These are phyloP conservation scores for Quercus variabilis DNA, from an alignment of 306 rosid genomes.

Conservation along the genomic window DNA sequence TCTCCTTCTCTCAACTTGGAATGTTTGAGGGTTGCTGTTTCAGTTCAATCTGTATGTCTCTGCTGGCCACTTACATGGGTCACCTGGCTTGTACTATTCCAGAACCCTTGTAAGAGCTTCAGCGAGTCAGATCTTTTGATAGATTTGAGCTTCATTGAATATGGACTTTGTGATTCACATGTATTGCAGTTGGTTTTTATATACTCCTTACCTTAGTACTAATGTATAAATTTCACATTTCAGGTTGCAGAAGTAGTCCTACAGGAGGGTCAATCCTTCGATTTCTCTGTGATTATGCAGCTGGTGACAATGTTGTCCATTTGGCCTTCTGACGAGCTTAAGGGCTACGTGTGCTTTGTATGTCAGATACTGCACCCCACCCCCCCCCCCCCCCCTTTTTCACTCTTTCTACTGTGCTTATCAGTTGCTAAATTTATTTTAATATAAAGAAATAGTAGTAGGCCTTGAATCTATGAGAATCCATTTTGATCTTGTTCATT, in stretches of 20 bases:
- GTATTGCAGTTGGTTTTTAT: background rate
- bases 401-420: slow-evolving; percentile 12
- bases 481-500: background rate
- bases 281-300: slow-evolving; percentile 80
- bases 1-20: too few species aligned
- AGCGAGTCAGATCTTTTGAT: background rate
- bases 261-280: slow-evolving; percentile 80
- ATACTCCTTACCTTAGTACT: background rate
- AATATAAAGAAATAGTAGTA: background rate
- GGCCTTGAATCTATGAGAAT: background rate
- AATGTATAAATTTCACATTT: slow-evolving; percentile 30
- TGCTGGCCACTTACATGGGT: background rate
- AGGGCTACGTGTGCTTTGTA: slow-evolving; percentile 86
- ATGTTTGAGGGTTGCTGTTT: too few species aligned
- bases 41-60: background rate
- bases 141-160: background rate
- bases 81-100: background rate
- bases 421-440: slow-evolving; percentile 25
- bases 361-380: slow-evolving; percentile 27
- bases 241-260: slow-evolving; percentile 88
- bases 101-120: background rate
- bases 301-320: slow-evolving; percentile 73
- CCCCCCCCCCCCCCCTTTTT: slow-evolving; percentile 9
- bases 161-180: background rate
- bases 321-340: slow-evolving; percentile 68